Conservation (phyloP, 2,329 filamentous ascomycete genomes). For the Trichoderma simmonsii region DNA sequence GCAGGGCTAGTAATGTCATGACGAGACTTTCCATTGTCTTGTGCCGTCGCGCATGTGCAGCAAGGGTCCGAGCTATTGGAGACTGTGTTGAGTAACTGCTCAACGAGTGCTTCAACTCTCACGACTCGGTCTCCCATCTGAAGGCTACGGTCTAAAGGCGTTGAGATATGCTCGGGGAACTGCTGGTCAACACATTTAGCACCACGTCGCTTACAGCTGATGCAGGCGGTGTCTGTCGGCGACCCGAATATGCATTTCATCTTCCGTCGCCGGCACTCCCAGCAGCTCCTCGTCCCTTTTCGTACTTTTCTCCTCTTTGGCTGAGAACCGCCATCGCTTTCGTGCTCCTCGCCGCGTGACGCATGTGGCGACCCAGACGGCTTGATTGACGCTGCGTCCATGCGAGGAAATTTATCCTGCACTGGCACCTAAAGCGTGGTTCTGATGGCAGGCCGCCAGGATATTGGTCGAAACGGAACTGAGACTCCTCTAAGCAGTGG, state of each 20-base stretch:
- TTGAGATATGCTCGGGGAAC: constrained; percentile 33
- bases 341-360: not conserved
- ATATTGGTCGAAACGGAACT: not conserved
- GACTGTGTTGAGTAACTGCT: constrained; percentile 24
- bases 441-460: not conserved
- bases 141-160: constrained; percentile 19
- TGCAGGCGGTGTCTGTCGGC: constrained; percentile 39
- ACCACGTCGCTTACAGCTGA: constrained; percentile 44
- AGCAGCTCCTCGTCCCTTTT: constrained; percentile 57
- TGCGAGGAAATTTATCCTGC: not conserved
- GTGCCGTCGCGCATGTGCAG: not conserved
- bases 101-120: constrained; percentile 37
- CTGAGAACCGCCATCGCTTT: not conserved
- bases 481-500: not conserved
- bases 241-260: constrained; percentile 46
- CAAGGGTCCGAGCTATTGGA: not conserved
- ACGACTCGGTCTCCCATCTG: constrained; percentile 31
- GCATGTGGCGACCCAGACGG: not conserved
- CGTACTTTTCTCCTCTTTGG: constrained; percentile 33
- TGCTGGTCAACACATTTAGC: constrained; percentile 48
- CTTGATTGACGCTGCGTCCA: not conserved
- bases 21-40: not conserved
- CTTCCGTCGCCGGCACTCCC: constrained; percentile 58
- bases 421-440: not conserved
- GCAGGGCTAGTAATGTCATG: not conserved